phyloP scores from a whole-genome alignment of 768 basidiomycete species.

The Leccinum sublutescens region DNA sequence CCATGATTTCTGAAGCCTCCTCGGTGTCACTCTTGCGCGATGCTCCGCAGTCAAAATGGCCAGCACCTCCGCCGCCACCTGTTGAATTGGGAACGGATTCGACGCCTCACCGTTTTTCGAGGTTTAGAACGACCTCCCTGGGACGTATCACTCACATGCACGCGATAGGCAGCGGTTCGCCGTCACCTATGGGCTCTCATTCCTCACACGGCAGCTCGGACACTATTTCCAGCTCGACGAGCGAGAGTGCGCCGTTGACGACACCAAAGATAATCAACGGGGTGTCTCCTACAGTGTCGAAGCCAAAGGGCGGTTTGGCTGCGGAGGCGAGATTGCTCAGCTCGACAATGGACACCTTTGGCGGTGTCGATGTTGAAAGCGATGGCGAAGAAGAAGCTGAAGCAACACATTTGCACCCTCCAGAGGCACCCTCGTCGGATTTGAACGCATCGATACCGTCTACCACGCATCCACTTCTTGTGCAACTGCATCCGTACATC shows the following conservation, averaged over 20 bases:
- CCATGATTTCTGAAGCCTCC: constrained; percentile 14
- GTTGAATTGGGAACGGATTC: constrained; percentile 24
- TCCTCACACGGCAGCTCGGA: constrained; percentile 39
- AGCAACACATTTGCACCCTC: neutral
- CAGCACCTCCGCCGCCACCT: constrained; percentile 31
- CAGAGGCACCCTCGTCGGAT: neutral
- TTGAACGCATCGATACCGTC: neutral
- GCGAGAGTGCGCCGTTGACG: constrained; percentile 17
- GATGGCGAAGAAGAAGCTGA: constrained; percentile 11
- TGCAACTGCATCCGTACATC: constrained; percentile 55
- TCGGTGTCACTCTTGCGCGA: constrained; percentile 21
- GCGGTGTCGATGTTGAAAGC: constrained; percentile 24
- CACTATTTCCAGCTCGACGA: constrained; percentile 34
- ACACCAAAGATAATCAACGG: constrained; percentile 21
- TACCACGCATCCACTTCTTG: constrained; percentile 35
- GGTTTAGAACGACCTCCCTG: constrained; percentile 31
- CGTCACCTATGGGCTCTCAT: constrained; percentile 50
- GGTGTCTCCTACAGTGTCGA: neutral
- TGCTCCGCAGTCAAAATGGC: constrained; percentile 27
- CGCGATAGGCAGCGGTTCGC: constrained; percentile 9
- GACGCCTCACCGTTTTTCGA: constrained; percentile 26
- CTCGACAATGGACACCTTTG: constrained; percentile 40
- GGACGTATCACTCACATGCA: constrained; percentile 28
- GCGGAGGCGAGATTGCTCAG: constrained; percentile 28
- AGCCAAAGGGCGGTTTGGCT: constrained; percentile 17